Percentiles rank a stretch among this genome's conserved stretches.
Evolutionary conservation across 805 yeast genomes (phyloP).

Genomic region (Metschnikowia anglica): DNA sequence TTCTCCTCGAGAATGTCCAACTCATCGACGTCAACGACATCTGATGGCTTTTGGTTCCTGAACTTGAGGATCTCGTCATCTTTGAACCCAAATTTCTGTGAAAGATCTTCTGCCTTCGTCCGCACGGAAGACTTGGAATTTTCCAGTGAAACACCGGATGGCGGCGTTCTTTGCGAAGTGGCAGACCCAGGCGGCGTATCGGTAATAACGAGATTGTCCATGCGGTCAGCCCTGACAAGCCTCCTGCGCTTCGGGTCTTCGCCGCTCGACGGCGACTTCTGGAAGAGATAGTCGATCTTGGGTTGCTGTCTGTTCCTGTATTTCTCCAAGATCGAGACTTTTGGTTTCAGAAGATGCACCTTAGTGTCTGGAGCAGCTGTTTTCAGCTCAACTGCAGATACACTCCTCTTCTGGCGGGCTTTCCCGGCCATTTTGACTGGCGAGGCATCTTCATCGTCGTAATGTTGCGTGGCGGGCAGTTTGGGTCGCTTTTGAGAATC

Average conservation of each 20-base stretch:
- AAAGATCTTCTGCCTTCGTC: not conserved
- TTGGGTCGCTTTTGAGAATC: not conserved
- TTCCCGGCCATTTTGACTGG: slow-evolving; percentile 37
- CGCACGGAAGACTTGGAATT: not conserved
- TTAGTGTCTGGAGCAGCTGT: slow-evolving; percentile 30
- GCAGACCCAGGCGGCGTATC: not conserved
- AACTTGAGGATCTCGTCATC: slow-evolving; percentile 12
- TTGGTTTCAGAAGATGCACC: slow-evolving; percentile 40
- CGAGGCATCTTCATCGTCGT: slow-evolving; percentile 37
- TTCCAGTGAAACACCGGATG: slow-evolving; percentile 1
- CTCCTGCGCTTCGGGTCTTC: slow-evolving; percentile 31
- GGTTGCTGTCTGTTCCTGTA: slow-evolving; percentile 37
- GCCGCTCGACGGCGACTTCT: slow-evolving; percentile 26
- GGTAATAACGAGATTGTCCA: slow-evolving; percentile 2
- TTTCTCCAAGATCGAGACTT: slow-evolving; percentile 43
- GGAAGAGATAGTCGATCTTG: slow-evolving; percentile 29
- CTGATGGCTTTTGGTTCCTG: slow-evolving; percentile 6
- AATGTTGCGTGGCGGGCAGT: not conserved
- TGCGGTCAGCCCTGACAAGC: slow-evolving; percentile 32
- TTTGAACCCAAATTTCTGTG: slow-evolving; percentile 2
- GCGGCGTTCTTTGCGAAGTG: not conserved
- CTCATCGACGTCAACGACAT: slow-evolving; percentile 29
- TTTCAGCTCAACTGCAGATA: slow-evolving; percentile 10
- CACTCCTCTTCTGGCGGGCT: slow-evolving; percentile 26
- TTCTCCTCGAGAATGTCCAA: slow-evolving; percentile 41